These are phyloP conservation scores for Chlorella sorokiniana DNA, from an alignment of 139 green algal genomes.

Conservation along the genomic window DNA sequence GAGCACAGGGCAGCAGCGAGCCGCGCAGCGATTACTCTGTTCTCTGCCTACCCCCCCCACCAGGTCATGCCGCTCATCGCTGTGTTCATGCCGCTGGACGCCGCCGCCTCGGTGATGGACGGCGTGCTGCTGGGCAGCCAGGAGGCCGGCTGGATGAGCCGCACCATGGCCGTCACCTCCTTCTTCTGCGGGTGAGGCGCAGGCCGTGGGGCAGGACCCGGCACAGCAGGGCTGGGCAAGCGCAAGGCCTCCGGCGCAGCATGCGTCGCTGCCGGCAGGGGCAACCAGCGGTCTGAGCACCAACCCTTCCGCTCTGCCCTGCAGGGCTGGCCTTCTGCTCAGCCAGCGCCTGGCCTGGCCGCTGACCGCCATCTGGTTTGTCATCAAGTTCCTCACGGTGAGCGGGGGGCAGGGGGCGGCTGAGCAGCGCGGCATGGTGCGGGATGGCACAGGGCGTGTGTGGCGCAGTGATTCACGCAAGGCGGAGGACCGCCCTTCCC, in stretches of 20 bases:
- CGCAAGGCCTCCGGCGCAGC: no score
- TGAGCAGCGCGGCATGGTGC: no score
- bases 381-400: conserved; percentile 50
- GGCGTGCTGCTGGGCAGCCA: conserved; percentile 46
- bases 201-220: no score
- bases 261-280: no score
- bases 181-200: neutral
- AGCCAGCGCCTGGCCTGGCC: conserved; percentile 25
- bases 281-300: no score
- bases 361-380: conserved; percentile 32
- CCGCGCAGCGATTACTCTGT: neutral
- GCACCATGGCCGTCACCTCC: neutral
- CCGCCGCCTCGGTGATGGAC: conserved; percentile 43
- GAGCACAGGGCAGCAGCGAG: no score
- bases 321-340: conserved; percentile 7
- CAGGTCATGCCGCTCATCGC: conserved; percentile 46
- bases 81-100: conserved; percentile 50
- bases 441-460: no score
- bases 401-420: no score
- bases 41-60: neutral
- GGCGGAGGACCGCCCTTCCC: no score
- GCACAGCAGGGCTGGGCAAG: no score
- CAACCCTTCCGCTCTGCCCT: conserved; percentile 6
- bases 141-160: conserved; percentile 35
- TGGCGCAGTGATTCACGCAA: no score